Evolutionary conservation across 495 filamentous ascomycete species (phyloP).

Genomic region (Podospora didyma): DNA sequence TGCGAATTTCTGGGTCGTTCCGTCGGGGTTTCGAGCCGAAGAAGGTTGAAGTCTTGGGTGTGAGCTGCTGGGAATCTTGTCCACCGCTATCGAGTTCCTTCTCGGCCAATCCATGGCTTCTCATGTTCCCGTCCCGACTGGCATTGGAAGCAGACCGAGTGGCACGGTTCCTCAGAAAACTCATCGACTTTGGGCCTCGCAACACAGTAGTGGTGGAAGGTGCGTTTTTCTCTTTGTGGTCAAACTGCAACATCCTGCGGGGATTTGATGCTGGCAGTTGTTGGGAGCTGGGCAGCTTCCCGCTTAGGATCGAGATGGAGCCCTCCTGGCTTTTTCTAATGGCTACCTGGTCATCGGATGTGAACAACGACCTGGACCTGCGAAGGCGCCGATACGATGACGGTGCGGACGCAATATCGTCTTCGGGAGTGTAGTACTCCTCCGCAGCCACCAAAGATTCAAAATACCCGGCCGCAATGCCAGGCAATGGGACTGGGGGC

Average conservation of each 20-base stretch:
- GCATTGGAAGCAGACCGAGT: conserved; percentile 15
- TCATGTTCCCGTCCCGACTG: conserved; percentile 40
- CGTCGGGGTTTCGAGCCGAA: conserved; percentile 40
- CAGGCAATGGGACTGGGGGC: conserved; percentile 14
- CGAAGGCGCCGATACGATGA: conserved; percentile 74
- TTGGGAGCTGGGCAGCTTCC: conserved; percentile 9
- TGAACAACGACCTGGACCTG: conserved; percentile 71
- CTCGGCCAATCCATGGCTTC: conserved; percentile 8
- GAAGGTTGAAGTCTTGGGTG: conserved; percentile 45
- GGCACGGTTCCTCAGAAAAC: conserved; percentile 51
- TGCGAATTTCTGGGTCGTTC: conserved; percentile 49
- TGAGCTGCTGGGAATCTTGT: conserved; percentile 16
- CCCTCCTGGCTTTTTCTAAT: conserved; percentile 9
- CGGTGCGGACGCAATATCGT: conserved; percentile 59
- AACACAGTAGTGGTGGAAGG: conserved; percentile 11
- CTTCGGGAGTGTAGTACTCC: conserved; percentile 53
- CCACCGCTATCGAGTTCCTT: background rate
- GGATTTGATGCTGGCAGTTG: conserved; percentile 7
- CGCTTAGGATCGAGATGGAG: background rate
- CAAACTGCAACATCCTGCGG: conserved; percentile 14
- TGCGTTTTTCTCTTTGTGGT: conserved; percentile 14
- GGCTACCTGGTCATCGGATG: conserved; percentile 41
- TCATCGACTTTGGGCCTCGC: conserved; percentile 56
- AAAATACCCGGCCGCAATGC: conserved; percentile 27
- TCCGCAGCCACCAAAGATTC: conserved; percentile 33